Evolutionary conservation across 2,329 filamentous ascomycete genomes (phyloP).

Genomic region (Coniella lustricola): DNA sequence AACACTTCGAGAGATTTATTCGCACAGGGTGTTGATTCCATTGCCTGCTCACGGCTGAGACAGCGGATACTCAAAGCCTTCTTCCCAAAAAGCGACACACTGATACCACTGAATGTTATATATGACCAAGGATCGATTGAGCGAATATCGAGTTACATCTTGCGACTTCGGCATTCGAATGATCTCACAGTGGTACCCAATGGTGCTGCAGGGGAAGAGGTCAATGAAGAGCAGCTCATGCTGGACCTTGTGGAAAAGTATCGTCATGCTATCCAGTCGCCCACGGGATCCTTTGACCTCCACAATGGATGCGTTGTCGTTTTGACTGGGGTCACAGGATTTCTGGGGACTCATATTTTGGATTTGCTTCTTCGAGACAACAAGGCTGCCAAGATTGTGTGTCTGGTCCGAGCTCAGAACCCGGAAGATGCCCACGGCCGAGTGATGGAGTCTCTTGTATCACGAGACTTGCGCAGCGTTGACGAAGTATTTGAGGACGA

Average conservation of each 20-base stretch:
- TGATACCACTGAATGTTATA: constrained; percentile 49
- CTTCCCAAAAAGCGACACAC: constrained; percentile 9
- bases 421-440: constrained; percentile 34
- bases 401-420: constrained; percentile 45
- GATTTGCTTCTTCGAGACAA: constrained; percentile 32
- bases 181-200: neutral
- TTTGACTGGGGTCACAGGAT: constrained; percentile 23
- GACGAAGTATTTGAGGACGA: constrained; percentile 20
- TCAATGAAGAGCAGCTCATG: constrained; percentile 21
- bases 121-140: constrained; percentile 52
- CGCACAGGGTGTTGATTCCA: constrained; percentile 53
- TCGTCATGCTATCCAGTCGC: constrained; percentile 16
- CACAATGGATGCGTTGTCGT: constrained; percentile 16
- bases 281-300: neutral
- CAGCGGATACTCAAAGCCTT: constrained; percentile 24
- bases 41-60: constrained; percentile 47
- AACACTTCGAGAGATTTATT: constrained; percentile 45
- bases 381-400: constrained; percentile 41
- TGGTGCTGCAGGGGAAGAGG: neutral
- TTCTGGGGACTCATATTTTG: constrained; percentile 43
- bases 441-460: constrained; percentile 25
- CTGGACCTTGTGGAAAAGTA: constrained; percentile 23
- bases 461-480: neutral
- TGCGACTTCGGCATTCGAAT: constrained; percentile 5
- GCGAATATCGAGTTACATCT: constrained; percentile 20